Percentiles rank a stretch among this genome's conserved stretches.
Evolutionary conservation across 305 asterid genomes (phyloP).

Genomic region (Solanum hybrid): DNA sequence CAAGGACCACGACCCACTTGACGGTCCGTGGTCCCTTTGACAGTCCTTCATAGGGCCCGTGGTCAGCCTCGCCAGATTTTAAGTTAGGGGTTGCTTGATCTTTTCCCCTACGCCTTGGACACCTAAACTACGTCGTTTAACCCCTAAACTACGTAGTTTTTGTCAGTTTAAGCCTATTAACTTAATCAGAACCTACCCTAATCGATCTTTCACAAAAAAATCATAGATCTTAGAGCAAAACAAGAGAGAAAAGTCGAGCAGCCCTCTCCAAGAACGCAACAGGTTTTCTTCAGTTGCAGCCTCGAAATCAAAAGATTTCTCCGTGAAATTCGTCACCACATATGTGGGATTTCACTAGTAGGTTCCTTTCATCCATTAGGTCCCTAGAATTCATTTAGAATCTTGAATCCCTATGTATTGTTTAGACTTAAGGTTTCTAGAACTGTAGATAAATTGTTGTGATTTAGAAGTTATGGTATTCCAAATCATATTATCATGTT

Average conservation of each 20-base stretch:
- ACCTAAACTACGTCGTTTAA: too few relatives aligned
- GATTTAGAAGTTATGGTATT: too few relatives aligned
- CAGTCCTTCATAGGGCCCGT: neutral
- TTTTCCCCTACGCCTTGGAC: neutral
- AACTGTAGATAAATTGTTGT: too few relatives aligned
- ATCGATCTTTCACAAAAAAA: neutral
- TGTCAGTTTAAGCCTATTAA: neutral
- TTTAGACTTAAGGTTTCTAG: neutral
- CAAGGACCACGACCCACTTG: neutral
- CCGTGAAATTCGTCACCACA: neutral
- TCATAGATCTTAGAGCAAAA: neutral
- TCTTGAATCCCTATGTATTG: too few relatives aligned
- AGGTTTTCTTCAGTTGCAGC: too few relatives aligned
- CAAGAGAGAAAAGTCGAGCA: neutral
- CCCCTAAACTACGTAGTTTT: neutral
- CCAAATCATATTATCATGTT: neutral
- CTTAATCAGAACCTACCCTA: neutral
- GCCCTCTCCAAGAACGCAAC: accelerated
- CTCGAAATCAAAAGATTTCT: too few relatives aligned
- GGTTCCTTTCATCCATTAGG: neutral
- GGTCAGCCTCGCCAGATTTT: neutral
- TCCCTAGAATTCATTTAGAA: neutral
- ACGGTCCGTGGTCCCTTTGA: neutral
- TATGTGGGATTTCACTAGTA: neutral
- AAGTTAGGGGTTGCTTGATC: neutral